phyloP scores from a whole-genome alignment of 441 rosid species.

The Monsonia emarginata region DNA sequence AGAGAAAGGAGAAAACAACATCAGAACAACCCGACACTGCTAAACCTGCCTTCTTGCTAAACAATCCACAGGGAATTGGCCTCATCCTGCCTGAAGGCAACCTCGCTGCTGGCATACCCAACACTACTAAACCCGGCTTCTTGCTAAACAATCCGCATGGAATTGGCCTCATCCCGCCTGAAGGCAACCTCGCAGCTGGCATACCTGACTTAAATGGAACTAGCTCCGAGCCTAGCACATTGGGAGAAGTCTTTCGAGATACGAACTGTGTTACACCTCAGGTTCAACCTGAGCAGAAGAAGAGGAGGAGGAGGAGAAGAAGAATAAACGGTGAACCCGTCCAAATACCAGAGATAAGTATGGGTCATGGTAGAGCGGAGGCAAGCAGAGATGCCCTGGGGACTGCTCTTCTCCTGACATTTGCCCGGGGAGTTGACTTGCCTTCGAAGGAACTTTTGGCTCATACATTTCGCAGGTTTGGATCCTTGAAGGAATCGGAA shows the following conservation, averaged over 20 bases:
- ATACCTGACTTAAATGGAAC: slow-evolving; percentile 58
- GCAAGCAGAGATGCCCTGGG: slow-evolving; percentile 31
- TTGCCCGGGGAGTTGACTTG: slow-evolving; percentile 39
- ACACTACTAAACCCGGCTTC: no score
- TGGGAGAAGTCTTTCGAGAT: slow-evolving; percentile 20
- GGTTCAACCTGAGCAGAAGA: slow-evolving; percentile 35
- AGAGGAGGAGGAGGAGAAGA: slow-evolving; percentile 35
- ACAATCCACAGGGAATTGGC: no score
- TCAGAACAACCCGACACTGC: slow-evolving; percentile 18
- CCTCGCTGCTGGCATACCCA: no score
- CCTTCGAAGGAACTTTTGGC: slow-evolving; percentile 56
- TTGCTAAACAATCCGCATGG: no score
- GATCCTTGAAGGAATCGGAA: slow-evolving; percentile 55
- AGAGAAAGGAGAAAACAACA: slow-evolving; percentile 36
- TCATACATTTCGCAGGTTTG: slow-evolving; percentile 49
- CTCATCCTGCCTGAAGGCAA: no score
- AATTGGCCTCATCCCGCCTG: no score
- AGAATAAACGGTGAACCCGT: slow-evolving; percentile 23
- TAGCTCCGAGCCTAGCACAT: slow-evolving; percentile 20
- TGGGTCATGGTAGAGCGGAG: slow-evolving; percentile 12
- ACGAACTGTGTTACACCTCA: slow-evolving; percentile 20
- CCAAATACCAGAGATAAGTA: slow-evolving; percentile 13
- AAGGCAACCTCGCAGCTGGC: slow-evolving; percentile 20
- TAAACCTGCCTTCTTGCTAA: no score
- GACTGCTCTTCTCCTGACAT: slow-evolving; percentile 54